A percentile compares a stretch with the other conserved stretches of the same genome.
Conservation (phyloP, 2,329 filamentous ascomycete species). For the Colletotrichum sp. region DNA sequence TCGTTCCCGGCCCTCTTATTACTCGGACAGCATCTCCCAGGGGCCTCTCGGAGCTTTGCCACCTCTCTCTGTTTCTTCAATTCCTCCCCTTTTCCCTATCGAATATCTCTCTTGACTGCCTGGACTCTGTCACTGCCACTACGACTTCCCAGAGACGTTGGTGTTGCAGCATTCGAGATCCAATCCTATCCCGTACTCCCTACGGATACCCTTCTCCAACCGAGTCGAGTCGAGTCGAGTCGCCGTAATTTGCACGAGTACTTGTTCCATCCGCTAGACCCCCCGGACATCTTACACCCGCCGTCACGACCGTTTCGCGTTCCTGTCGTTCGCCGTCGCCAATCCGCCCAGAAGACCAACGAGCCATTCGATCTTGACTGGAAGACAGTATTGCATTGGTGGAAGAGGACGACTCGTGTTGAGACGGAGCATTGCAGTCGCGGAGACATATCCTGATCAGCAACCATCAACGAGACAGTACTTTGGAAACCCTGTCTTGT, state of each 20-base stretch:
- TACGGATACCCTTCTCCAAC: neutral
- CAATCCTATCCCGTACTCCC: neutral
- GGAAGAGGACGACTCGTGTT: neutral
- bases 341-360: neutral
- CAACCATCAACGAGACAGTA: neutral
- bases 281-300: slow-evolving; percentile 1
- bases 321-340: neutral
- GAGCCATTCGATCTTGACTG: neutral
- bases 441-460: neutral
- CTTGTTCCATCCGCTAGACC: neutral
- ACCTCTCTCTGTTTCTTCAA: neutral
- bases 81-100: neutral
- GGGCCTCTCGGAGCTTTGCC: neutral
- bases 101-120: neutral
- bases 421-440: neutral
- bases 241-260: neutral
- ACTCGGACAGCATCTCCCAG: slow-evolving; percentile 5
- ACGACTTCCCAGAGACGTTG: neutral
- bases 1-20: slow-evolving; percentile 17
- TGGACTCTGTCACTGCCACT: neutral
- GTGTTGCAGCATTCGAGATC: neutral
- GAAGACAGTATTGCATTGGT: neutral
- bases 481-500: slow-evolving; percentile 1
- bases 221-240: neutral
- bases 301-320: slow-evolving; percentile 1